Evolutionary conservation across 1,284 basidiomycete species (phyloP).

Genomic region (Cryptococcus sp.): DNA sequence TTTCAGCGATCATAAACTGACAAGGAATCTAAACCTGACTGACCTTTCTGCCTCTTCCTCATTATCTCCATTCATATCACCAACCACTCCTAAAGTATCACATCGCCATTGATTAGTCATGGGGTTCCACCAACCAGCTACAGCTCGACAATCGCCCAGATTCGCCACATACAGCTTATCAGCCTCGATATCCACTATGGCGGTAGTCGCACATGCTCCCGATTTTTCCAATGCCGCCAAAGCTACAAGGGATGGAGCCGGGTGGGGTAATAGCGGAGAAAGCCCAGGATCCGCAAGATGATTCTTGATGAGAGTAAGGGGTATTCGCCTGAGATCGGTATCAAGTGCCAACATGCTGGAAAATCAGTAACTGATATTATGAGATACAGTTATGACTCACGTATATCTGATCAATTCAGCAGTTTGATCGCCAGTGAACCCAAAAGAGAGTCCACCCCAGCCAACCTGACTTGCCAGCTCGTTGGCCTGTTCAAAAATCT

Average conservation of each 20-base stretch:
- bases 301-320: constrained; percentile 10
- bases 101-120: constrained; percentile 72
- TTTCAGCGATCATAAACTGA: too few relatives aligned
- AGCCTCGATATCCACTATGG: constrained; percentile 70
- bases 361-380: background rate
- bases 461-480: background rate
- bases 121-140: constrained; percentile 75
- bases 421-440: background rate
- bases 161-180: constrained; percentile 78
- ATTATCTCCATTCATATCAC: constrained; percentile 85
- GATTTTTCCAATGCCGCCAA: constrained; percentile 64
- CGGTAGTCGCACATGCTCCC: constrained; percentile 59
- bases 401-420: constrained; percentile 21
- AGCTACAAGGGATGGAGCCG: constrained; percentile 52
- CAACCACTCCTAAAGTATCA: constrained; percentile 70
- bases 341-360: constrained; percentile 50
- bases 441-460: background rate
- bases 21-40: background rate
- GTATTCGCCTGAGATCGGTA: constrained; percentile 52
- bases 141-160: constrained; percentile 86
- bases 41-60: constrained; percentile 59
- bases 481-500: constrained; percentile 13
- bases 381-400: constrained; percentile 15
- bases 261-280: constrained; percentile 4
- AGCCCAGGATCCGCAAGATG: background rate